Evolutionary conservation across 1,284 basidiomycete species (phyloP).

Genomic region (Meira miltonrushii): DNA sequence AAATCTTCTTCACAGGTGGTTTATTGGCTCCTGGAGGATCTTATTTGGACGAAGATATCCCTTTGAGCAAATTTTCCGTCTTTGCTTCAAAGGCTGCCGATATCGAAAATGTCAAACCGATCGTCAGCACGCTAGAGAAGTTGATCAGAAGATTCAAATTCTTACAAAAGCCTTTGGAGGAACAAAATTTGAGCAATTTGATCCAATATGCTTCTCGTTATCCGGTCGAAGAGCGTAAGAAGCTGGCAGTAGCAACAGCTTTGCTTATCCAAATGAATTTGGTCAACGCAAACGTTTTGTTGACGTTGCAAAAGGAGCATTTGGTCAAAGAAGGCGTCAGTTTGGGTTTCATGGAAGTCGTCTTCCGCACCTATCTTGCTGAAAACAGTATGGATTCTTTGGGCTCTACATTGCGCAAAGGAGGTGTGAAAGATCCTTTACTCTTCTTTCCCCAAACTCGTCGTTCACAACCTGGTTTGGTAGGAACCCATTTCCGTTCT

Average conservation of each 20-base stretch:
- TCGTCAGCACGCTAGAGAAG: slow-evolving; percentile 87
- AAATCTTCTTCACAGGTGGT: slow-evolving; percentile 79
- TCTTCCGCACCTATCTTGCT: slow-evolving; percentile 73
- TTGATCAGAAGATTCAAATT: slow-evolving; percentile 91
- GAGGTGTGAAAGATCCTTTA: slow-evolving; percentile 77
- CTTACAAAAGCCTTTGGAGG: slow-evolving; percentile 90
- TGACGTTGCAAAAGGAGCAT: slow-evolving; percentile 83
- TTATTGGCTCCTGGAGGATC: slow-evolving; percentile 90
- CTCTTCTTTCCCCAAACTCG: slow-evolving; percentile 79
- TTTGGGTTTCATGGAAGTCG: slow-evolving; percentile 68
- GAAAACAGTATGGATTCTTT: slow-evolving; percentile 67
- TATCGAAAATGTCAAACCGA: slow-evolving; percentile 65
- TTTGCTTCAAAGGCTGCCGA: slow-evolving; percentile 61
- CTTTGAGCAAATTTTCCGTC: slow-evolving; percentile 74
- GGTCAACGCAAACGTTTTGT: slow-evolving; percentile 69
- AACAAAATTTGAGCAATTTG: slow-evolving; percentile 71
- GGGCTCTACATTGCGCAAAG: slow-evolving; percentile 62
- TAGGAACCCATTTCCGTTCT: slow-evolving; percentile 80
- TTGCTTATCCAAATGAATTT: slow-evolving; percentile 77
- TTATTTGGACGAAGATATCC: slow-evolving; percentile 79
- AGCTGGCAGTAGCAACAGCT: slow-evolving; percentile 74
- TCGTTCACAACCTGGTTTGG: slow-evolving; percentile 61
- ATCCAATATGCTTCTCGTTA: slow-evolving; percentile 73
- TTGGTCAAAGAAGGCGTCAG: slow-evolving; percentile 88
- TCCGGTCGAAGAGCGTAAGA: slow-evolving; percentile 59